Base-by-base conservation (phyloP, 2,329 filamentous ascomycete species). In the Penicillium brevicompactum region DNA sequence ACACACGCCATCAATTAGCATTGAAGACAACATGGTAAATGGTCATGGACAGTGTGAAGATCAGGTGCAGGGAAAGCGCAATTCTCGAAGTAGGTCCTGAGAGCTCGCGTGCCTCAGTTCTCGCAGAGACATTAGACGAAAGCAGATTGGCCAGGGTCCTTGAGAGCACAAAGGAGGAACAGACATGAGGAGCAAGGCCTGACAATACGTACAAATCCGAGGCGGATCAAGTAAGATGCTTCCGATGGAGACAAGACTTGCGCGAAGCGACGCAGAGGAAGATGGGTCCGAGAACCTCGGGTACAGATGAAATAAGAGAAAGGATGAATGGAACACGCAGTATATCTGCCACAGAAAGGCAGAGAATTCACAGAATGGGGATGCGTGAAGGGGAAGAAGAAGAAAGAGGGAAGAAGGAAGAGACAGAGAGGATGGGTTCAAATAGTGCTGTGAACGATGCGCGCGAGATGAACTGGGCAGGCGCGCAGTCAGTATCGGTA, bases 161-260 rank as follows among this genome's bases (percentile, higher is more conserved):
- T 47, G 53, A 53, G 24, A 47, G 49, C 13, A 11, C 31, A 34
- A 49, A 49, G 41, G 54, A 40, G 49, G 42, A 43, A 31, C 32
- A 51, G 31, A 52, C 32, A 59, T 49, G 37, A 46, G 47, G 46
- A 46, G 5, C 43, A 55, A 57, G 57, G 61, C 52, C 59, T 58
- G 64, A 70, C 60, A 48, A 73, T 74, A 75, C 72, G 72, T 75
- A 75, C 72, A 75, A 41, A 73, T 73, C 66, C 67, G 66, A 68
- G 69, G 63, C 65, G 55, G 57, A 63, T 42, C 60, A 59, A 55
- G 34, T 18, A 18, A 18, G 18, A 18, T 38, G 52, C 60, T 53
- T 54, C 50, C 48, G 55, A 56, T 14, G 16, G 45, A 45, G 51
- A 56, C 31, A 62, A 56, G 46, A 55, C 31, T 31, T 37, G 56